phyloP scores from a whole-genome alignment of 164 flowering plant species.

The Tetracentron sinense region DNA sequence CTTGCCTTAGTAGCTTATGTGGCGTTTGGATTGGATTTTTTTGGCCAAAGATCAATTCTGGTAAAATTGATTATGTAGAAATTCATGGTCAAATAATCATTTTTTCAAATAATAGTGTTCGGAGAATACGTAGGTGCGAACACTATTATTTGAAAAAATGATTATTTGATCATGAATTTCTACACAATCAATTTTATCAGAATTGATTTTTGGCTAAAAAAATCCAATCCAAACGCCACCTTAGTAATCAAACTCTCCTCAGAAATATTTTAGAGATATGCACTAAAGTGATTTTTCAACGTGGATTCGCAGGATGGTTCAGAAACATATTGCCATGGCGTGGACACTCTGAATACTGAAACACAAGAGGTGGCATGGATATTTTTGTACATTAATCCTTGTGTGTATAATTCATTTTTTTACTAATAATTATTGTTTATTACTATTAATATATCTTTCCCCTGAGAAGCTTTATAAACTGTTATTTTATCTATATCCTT shows the following conservation, averaged over 20 bases:
- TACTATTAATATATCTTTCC: background rate
- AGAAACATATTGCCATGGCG: constrained; percentile 83
- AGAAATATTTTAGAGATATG: background rate
- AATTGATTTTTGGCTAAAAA: no score
- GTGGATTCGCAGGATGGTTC: constrained; percentile 60
- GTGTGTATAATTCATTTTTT: background rate
- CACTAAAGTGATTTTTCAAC: background rate
- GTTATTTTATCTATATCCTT: background rate
- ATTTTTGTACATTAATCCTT: background rate
- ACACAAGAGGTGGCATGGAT: constrained; percentile 61
- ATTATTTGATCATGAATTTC: no score
- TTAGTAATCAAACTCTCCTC: no score
- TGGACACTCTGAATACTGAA: constrained; percentile 79
- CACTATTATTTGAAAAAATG: no score
- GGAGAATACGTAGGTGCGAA: no score
- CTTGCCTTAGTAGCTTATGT: background rate
- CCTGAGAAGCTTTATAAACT: background rate
- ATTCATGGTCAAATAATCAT: no score
- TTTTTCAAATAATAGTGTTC: no score
- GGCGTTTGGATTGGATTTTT: no score
- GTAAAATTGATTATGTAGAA: no score
- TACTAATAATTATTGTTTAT: background rate
- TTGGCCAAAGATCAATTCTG: no score
- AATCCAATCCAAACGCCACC: no score
- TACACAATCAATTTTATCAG: no score